Evolutionary conservation across 805 yeast genomes (phyloP).

Genomic region (Brettanomyces custersianus): DNA sequence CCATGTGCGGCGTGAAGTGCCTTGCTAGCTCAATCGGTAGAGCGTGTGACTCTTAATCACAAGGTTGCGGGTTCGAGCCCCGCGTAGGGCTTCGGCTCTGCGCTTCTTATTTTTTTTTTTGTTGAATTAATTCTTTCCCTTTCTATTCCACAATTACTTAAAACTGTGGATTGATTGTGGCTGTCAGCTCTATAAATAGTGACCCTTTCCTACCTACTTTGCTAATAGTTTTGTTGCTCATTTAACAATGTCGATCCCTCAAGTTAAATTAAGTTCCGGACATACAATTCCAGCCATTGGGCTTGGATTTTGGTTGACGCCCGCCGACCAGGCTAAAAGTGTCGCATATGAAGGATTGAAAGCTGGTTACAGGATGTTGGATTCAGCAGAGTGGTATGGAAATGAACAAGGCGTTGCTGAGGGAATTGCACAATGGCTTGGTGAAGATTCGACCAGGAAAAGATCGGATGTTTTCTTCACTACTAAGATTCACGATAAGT

Average conservation of each 20-base stretch:
- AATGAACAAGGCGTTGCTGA: constrained; percentile 56
- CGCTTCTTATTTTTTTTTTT: no score
- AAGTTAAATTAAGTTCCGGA: constrained; percentile 22
- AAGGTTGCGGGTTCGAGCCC: no score
- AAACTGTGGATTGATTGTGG: no score
- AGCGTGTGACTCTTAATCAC: no score
- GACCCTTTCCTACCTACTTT: no score
- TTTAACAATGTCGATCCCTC: constrained; percentile 8
- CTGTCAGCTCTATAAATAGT: no score
- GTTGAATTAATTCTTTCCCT: no score
- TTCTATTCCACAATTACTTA: no score
- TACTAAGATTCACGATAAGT: constrained; percentile 26
- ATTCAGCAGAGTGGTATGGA: constrained; percentile 58
- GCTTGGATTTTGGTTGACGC: constrained; percentile 51
- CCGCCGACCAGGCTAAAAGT: constrained; percentile 38
- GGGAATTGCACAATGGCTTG: constrained; percentile 42
- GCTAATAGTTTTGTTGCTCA: no score
- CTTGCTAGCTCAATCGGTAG: no score
- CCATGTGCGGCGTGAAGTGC: no score
- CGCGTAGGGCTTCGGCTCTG: no score
- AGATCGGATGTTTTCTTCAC: constrained; percentile 33
- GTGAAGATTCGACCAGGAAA: constrained; percentile 18
- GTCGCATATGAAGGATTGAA: constrained; percentile 72
- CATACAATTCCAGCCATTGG: constrained; percentile 42
- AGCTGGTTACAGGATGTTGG: constrained; percentile 77